These are phyloP conservation scores for Raphanus hybrid DNA, from an alignment of 441 rosid genomes.

Conservation along the genomic window DNA sequence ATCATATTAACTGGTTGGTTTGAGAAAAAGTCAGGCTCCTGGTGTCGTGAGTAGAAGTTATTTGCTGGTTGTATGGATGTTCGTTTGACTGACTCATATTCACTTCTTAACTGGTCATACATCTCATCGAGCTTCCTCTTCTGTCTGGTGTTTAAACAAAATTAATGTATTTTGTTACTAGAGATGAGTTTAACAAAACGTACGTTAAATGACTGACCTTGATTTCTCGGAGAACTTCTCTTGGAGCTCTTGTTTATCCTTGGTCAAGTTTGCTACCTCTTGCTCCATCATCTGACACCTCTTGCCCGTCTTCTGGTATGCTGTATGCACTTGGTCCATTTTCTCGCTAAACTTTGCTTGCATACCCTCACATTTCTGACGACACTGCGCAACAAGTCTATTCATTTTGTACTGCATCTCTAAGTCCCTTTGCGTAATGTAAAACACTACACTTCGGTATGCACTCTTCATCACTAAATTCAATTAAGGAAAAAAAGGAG, in stretches of 20 bases:
- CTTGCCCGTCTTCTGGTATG: conserved; percentile 65
- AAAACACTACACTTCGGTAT: conserved; percentile 91
- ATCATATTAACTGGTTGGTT: conserved; percentile 62
- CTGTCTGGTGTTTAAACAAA: conserved; percentile 58
- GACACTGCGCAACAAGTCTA: conserved; percentile 76
- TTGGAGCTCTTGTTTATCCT: conserved; percentile 95
- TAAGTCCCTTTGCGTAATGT: conserved; percentile 80
- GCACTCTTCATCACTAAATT: conserved; percentile 88
- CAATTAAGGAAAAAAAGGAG: conserved; percentile 52
- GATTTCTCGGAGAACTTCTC: conserved; percentile 45
- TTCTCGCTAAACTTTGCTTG: conserved; percentile 92
- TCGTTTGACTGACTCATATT: conserved; percentile 78
- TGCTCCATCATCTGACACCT: conserved; percentile 93
- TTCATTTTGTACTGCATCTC: conserved; percentile 95
- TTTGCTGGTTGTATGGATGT: conserved; percentile 77
- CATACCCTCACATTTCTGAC: conserved; percentile 88
- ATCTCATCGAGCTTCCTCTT: conserved; percentile 97
- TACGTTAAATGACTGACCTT: conserved; percentile 49
- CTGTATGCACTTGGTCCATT: conserved; percentile 84
- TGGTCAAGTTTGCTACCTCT: conserved; percentile 78
- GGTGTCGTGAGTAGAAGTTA: conserved; percentile 66
- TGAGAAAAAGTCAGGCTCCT: conserved; percentile 75
- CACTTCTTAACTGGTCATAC: conserved; percentile 89
- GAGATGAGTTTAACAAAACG: conserved; percentile 16
- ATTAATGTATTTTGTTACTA: conserved; percentile 2